Conservation (phyloP, 2,329 filamentous ascomycete species). For the Xylaria sp. region DNA sequence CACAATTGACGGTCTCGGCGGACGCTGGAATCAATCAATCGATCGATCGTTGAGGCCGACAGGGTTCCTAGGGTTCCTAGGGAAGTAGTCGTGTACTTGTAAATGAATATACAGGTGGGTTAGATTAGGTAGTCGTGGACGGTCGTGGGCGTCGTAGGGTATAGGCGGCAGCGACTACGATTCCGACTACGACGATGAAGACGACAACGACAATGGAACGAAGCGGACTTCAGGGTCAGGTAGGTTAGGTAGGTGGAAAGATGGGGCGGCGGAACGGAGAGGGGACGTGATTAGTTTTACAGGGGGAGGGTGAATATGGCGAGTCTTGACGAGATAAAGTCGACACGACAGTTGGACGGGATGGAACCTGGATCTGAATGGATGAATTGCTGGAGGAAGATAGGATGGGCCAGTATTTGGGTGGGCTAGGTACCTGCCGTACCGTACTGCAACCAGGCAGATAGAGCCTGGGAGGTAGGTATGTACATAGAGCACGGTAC, state of each 20-base stretch:
- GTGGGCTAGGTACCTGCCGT: neutral
- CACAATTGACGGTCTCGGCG: neutral
- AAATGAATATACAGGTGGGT: neutral
- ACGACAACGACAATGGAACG: constrained; percentile 21
- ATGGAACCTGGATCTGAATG: constrained; percentile 19
- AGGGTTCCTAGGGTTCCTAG: neutral
- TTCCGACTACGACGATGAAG: constrained; percentile 4
- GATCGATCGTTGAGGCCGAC: neutral
- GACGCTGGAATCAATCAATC: constrained; percentile 6
- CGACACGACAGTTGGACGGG: constrained; percentile 10
- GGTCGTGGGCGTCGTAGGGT: neutral
- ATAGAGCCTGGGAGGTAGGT: neutral
- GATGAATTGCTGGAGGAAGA: constrained; percentile 5
- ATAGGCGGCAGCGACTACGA: constrained; percentile 8
- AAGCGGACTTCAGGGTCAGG: constrained; percentile 19
- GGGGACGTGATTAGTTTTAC: constrained; percentile 31
- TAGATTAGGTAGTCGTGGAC: neutral
- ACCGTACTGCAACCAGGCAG: too few relatives aligned
- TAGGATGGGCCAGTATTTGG: neutral
- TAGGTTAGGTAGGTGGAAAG: constrained; percentile 30
- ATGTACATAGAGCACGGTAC: neutral
- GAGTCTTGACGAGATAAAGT: constrained; percentile 22
- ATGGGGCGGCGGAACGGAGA: constrained; percentile 37
- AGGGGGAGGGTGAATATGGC: constrained; percentile 29
- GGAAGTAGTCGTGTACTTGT: constrained; percentile 1